Base-by-base conservation (phyloP, 2,329 filamentous ascomycete species). In the Apiospora kogelbergensis region DNA sequence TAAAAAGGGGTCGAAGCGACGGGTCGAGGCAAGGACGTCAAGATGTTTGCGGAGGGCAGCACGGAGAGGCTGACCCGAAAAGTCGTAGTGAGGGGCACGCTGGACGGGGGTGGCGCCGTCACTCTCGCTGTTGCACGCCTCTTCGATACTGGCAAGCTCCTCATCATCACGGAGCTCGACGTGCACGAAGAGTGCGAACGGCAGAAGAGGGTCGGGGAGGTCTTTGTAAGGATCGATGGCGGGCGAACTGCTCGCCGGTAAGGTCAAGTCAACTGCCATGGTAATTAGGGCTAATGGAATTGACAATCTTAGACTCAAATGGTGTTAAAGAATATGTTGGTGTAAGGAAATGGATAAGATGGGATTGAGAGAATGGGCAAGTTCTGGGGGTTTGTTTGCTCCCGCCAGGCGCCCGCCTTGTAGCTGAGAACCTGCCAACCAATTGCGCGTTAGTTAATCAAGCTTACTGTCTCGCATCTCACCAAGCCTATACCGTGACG, bases 1-100 rank as follows among this genome's bases (percentile, higher is more conserved):
- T 65, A 44, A 40, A 65, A 65, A 13, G 63, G 63, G 63, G 40
- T 65, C 63, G 63, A 65, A 65, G 63, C 33, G 63, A 40, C 63
- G 63, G 1, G 63, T 33, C 15, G 15, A 20, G 48, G 33, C 17
- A 6, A 65, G 40, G 10, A 17, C 24, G 63, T 63, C 33, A 33
- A 65, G 37, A n/a, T 65, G 63, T 20, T 65, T 40, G 24, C n/a
- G 6, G 11, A 65, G 63, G 3, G 40, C 63, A 6, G 63, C 63
- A 6, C 63, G 63, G 6, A 65, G 40, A 3, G 63, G 63, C 63
- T 44, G 63, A 10, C 63, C 37, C 0, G 63, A 22, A 1, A 44
- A 44, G 63, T 41, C 63, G 10, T 65, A 40, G 37, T n/a, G 63
- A 3, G 63, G 63, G 9, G 63, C 63, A 3, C 63, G 63, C 10